These are phyloP conservation scores for Candolleomyces eurysporus DNA, from an alignment of 768 basidiomycete species.

Conservation along the genomic window DNA sequence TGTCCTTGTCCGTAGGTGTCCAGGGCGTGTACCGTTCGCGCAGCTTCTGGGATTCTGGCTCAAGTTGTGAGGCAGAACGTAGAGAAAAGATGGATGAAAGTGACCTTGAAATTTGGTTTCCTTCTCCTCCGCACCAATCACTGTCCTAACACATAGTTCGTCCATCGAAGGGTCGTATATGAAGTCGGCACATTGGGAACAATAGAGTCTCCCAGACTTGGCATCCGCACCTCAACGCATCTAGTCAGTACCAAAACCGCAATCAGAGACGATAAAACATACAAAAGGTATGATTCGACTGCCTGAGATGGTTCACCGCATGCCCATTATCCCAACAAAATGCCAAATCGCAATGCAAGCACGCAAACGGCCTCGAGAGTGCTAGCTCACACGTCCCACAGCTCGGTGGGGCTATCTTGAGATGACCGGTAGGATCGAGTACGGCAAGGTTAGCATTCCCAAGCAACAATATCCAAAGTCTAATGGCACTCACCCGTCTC, in stretches of 20 bases:
- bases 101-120: slow-evolving; percentile 60
- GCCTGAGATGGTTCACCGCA: slow-evolving; percentile 53
- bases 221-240: slow-evolving; percentile 62
- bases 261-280: slow-evolving; percentile 25
- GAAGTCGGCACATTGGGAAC: slow-evolving; percentile 72
- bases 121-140: slow-evolving; percentile 58
- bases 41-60: slow-evolving; percentile 33
- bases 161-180: slow-evolving; percentile 60
- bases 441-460: background rate
- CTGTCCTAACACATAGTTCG: slow-evolving; percentile 38
- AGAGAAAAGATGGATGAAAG: background rate
- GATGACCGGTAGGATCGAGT: background rate
- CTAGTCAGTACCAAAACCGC: background rate
- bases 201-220: slow-evolving; percentile 73
- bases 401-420: slow-evolving; percentile 51
- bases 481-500: slow-evolving; percentile 50
- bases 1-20: slow-evolving; percentile 37
- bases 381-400: slow-evolving; percentile 59
- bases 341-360: slow-evolving; percentile 65
- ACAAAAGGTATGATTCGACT: slow-evolving; percentile 66
- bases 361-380: slow-evolving; percentile 66
- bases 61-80: slow-evolving; percentile 1
- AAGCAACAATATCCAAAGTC: background rate
- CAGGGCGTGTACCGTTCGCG: slow-evolving; percentile 37
- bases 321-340: slow-evolving; percentile 73